Base-by-base conservation (phyloP, 495 filamentous ascomycete species). In the Podospora anserina region DNA sequence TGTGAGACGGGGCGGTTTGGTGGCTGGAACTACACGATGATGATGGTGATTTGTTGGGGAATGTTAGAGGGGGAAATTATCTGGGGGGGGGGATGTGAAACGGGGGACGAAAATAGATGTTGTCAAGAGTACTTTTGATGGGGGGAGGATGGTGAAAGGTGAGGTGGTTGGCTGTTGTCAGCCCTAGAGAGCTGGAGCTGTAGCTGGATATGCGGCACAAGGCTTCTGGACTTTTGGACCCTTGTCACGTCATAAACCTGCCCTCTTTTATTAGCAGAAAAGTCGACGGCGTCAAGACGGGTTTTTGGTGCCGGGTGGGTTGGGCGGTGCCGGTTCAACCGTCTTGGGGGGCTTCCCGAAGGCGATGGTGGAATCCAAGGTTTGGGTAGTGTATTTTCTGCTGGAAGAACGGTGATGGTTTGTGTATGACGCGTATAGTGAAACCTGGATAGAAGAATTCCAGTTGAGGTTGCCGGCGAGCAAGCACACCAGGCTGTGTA, bases 221-320 rank as follows among this genome's bases (percentile, higher is more conserved):
- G 6, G 4, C 4, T 32, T 5, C 30, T 32, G 7, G 4, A 32
- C 30, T 32, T n/a, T n/a, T 58, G 5, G 5, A 6, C 55, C 19
- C 55, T 58, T 58, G 55, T 58, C 55, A 58, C 55, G 55, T 58
- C 55, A 58, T 58, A 26, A 26, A 26, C 23, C 55, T n/a, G 23
- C n/a, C n/a, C 2, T 56, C 5, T 18, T 20, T 56, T 18, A 15
- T 4, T 18, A 56, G 15, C 6, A 15, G 15, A 56, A 18, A 19
- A n/a, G 54, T 23, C 16, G 6, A 58, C 23, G 55, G n/a, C 55
- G 23, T 20, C 55, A 58, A 58, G 18, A 9, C 15, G 18, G 55
- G 55, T 20, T 7, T 7, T 26, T 26, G 55, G 23, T 58, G 16
- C 6, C 6, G 5, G 5, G 16, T 58, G 55, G 6, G n/a, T 2